phyloP scores from a whole-genome alignment of 2,329 filamentous ascomycete genomes.

The Ceratocystis cubensis region DNA sequence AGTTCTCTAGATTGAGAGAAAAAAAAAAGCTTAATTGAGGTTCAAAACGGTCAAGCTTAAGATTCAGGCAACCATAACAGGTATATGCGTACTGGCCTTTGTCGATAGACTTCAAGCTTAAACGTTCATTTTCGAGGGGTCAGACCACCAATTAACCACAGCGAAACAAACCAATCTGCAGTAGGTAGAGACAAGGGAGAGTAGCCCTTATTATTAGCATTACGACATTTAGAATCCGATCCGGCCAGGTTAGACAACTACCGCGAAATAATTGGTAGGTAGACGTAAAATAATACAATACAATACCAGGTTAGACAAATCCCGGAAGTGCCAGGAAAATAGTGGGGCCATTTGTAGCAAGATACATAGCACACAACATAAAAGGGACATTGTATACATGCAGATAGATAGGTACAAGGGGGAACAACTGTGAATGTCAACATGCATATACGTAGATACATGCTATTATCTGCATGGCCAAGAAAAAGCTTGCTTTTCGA shows the following conservation, averaged over 20 bases:
- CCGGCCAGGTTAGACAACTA: not conserved
- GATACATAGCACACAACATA: no score
- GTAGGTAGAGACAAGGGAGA: not conserved
- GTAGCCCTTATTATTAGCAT: not conserved
- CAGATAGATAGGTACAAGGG: no score
- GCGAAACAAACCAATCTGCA: not conserved
- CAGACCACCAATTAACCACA: not conserved
- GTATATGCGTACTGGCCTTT: no score
- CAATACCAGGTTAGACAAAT: not conserved
- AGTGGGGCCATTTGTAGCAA: not conserved
- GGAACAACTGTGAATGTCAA: no score
- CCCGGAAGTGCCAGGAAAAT: not conserved
- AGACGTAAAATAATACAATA: no score
- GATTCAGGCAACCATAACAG: not conserved
- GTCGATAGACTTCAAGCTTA: not conserved
- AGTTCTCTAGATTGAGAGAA: not conserved
- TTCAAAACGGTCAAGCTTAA: not conserved
- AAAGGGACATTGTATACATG: no score
- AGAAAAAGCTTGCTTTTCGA: no score
- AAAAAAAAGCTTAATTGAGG: constrained; percentile 7
- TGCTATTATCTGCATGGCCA: no score
- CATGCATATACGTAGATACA: no score
- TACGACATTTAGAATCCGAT: not conserved
- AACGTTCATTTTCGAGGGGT: not conserved
- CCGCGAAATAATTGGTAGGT: no score